Conservation (phyloP, 2,329 filamentous ascomycete genomes). For the Aureobasidium zeae region DNA sequence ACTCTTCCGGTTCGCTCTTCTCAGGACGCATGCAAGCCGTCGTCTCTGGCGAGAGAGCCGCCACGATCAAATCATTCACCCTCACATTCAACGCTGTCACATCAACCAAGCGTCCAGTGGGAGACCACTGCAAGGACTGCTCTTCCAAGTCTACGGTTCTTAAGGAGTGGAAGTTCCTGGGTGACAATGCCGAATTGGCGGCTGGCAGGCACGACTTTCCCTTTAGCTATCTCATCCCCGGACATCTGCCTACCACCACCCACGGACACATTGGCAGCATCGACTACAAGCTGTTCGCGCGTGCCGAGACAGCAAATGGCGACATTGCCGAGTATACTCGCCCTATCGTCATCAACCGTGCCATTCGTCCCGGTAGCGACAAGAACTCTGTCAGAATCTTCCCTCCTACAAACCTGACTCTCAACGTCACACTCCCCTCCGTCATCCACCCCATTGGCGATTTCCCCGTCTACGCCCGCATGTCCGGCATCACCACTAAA, state of each 20-base stretch:
- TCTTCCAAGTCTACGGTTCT: slow-evolving; percentile 61
- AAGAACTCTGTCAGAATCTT: slow-evolving; percentile 91
- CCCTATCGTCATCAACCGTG: slow-evolving; percentile 65
- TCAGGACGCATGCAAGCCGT: slow-evolving; percentile 72
- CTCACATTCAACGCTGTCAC: slow-evolving; percentile 63
- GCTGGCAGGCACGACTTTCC: slow-evolving; percentile 63
- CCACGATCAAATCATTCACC: slow-evolving; percentile 60
- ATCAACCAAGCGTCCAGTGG: slow-evolving; percentile 73
- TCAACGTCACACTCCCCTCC: slow-evolving; percentile 69
- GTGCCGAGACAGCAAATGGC: slow-evolving; percentile 51
- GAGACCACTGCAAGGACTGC: slow-evolving; percentile 70
- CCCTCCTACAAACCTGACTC: slow-evolving; percentile 88
- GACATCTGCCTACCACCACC: slow-evolving; percentile 75
- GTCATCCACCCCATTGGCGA: slow-evolving; percentile 79
- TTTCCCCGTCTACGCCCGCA: slow-evolving; percentile 67
- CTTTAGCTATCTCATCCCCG: slow-evolving; percentile 78
- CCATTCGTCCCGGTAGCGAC: slow-evolving; percentile 67
- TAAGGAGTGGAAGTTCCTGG: slow-evolving; percentile 69
- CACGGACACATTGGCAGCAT: slow-evolving; percentile 64
- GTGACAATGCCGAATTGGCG: slow-evolving; percentile 29
- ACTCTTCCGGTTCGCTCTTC: slow-evolving; percentile 74
- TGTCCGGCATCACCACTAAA: slow-evolving; percentile 72
- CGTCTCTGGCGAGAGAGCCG: slow-evolving; percentile 53
- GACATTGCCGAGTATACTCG: slow-evolving; percentile 57
- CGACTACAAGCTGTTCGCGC: slow-evolving; percentile 67